These are phyloP conservation scores for Aureobasidium sp. DNA, from an alignment of 2,329 filamentous ascomycete genomes.

Conservation along the genomic window DNA sequence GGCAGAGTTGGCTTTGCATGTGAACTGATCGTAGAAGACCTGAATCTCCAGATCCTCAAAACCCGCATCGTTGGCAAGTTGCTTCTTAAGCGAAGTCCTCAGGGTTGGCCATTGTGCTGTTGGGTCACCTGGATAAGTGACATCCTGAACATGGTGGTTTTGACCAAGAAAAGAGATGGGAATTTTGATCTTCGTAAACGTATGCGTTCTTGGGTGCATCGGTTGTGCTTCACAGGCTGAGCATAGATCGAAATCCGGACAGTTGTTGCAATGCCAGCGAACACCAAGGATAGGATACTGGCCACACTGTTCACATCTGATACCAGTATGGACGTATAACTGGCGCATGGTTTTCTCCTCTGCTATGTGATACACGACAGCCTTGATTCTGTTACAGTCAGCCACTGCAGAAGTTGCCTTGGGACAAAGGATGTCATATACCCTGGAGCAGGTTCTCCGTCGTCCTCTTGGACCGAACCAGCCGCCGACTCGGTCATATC, in stretches of 20 bases:
- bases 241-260: constrained; percentile 91
- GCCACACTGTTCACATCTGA: constrained; percentile 84
- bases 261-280: constrained; percentile 91
- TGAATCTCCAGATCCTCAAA: constrained; percentile 82
- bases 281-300: constrained; percentile 85
- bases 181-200: constrained; percentile 93
- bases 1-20: constrained; percentile 80
- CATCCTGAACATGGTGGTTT: constrained; percentile 69
- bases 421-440: neutral
- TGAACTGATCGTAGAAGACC: constrained; percentile 94
- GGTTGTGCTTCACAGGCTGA: constrained; percentile 80
- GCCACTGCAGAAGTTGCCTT: neutral
- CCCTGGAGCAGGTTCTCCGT: constrained; percentile 25
- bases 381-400: constrained; percentile 22
- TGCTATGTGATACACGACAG: constrained; percentile 79
- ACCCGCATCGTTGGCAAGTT: constrained; percentile 40
- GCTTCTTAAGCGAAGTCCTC: constrained; percentile 59
- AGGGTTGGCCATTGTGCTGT: constrained; percentile 61
- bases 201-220: constrained; percentile 76
- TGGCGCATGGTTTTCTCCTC: constrained; percentile 86
- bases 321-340: constrained; percentile 86
- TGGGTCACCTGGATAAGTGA: constrained; percentile 86
- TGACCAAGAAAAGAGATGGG: constrained; percentile 76
- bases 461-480: constrained; percentile 18
- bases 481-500: constrained; percentile 24